Evolutionary conservation across 2,329 filamentous ascomycete genomes (phyloP).

Genomic region (Fusarium sacchari): DNA sequence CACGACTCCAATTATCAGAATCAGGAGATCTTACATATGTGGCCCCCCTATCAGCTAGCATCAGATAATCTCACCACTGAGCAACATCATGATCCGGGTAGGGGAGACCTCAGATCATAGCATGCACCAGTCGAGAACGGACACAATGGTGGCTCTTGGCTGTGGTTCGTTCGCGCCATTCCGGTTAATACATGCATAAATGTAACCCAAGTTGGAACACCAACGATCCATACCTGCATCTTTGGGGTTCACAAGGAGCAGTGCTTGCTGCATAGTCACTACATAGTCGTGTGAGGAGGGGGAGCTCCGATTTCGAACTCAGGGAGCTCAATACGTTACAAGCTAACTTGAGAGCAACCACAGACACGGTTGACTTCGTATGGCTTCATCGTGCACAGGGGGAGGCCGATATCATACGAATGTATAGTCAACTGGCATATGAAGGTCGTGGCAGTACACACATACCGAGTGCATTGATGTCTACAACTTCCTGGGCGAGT

Average conservation of each 20-base stretch:
- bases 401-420: neutral
- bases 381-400: neutral
- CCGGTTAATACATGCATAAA: neutral
- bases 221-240: slow-evolving; percentile 13
- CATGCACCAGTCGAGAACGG: neutral
- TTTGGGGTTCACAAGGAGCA: neutral
- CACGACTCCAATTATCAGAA: neutral
- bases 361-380: slow-evolving; percentile 3
- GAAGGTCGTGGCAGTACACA: neutral
- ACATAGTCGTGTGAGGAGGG: neutral
- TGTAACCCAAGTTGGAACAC: slow-evolving; percentile 5
- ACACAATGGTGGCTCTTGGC: neutral
- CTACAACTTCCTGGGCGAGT: neutral
- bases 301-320: neutral
- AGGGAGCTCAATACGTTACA: neutral
- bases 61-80: slow-evolving; percentile 7
- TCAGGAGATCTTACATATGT: slow-evolving; percentile 36
- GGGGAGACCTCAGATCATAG: slow-evolving; percentile 7
- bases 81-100: neutral
- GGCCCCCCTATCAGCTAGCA: neutral
- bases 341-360: neutral
- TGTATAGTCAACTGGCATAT: neutral
- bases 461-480: slow-evolving; percentile 1
- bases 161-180: neutral
- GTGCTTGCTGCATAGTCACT: neutral